These are phyloP conservation scores for Trebouxia sp. DNA, from an alignment of 139 green algal genomes.

Conservation along the genomic window DNA sequence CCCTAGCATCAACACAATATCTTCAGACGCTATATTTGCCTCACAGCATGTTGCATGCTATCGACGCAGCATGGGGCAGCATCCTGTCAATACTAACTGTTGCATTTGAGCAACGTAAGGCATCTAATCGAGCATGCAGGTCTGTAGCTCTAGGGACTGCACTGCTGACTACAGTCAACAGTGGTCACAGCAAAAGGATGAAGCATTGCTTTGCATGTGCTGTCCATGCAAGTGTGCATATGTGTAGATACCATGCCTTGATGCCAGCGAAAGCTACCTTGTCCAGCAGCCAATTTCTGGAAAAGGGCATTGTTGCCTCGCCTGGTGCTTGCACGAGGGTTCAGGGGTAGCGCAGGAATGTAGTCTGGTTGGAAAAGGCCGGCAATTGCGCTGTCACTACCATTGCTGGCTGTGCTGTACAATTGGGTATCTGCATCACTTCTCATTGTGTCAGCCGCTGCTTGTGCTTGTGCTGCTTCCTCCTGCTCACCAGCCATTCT, in stretches of 20 bases:
- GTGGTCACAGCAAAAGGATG: background rate
- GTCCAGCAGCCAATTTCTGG: background rate
- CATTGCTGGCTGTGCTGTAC: too few relatives aligned
- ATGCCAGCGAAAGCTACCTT: too few relatives aligned
- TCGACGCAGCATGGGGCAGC: too few relatives aligned
- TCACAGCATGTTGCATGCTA: background rate
- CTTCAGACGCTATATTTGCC: too few relatives aligned
- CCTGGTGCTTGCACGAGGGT: background rate
- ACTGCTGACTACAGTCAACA: too few relatives aligned
- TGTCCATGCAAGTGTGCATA: too few relatives aligned
- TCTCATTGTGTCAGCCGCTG: background rate
- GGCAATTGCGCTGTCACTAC: background rate
- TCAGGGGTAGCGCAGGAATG: background rate
- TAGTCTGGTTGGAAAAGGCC: background rate
- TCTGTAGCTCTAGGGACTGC: too few relatives aligned
- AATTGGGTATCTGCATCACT: background rate
- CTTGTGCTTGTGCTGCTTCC: slow-evolving; percentile 26
- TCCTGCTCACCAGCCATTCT: slow-evolving; percentile 5
- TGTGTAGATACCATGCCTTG: too few relatives aligned
- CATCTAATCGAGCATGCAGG: too few relatives aligned
- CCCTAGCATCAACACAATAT: background rate
- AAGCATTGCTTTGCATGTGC: background rate
- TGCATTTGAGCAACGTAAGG: too few relatives aligned
- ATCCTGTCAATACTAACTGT: too few relatives aligned
- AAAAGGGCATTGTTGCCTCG: background rate